Evolutionary conservation across 164 flowering plant genomes (phyloP), one percentile per base, ranked within the genome.

Genomic region (Vitis riparia): DNA sequence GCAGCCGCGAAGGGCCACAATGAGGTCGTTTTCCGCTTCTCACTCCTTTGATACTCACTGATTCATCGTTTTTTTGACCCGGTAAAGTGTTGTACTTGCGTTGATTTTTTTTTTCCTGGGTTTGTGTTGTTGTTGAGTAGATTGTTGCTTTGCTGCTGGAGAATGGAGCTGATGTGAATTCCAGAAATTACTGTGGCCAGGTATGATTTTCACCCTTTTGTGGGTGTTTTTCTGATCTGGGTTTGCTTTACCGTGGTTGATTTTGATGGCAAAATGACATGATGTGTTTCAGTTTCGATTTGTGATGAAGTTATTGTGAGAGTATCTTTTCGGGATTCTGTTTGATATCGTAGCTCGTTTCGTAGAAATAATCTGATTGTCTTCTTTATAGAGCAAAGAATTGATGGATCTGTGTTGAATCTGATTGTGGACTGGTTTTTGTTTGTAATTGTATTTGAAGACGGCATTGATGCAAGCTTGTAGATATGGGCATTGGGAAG

Each of bases 381-480:
- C 3, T 53, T 68, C 3, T 12, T 7, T 70, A 55, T 55, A 13
- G 23, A 13, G 62, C 12, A 19, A 57, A 10, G 16, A 56, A 37
- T 56, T 16, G 57, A 50, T 51, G 9, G 56, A 37, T 55, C 50
- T 69, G 52, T 15, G 9, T 62, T 59, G 52, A 63, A 69, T 71
- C 72, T 63, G 61, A 64, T 55, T 19, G 37, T 62, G 58, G 11
- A 29, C 16, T 73, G 62, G 1, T 27, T 62, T 51, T 65, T 55
- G 56, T 51, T 58, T 23, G 8, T 53, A 5, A 15, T 51, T 76
- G 59, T 68, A 17, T 73, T 62, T 69, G 76, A 50, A 93, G 99
- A 90, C 99, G 60, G 97, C 97, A 8, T 80, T 96, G 86, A 96
- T 96, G 98, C 99, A 96, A 82, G 99, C 99, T 0, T 96, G 99